Evolutionary conservation across 169 alveolate species (phyloP), one percentile per base, ranked within the genome.

Genomic region (Eimeria praecox): DNA sequence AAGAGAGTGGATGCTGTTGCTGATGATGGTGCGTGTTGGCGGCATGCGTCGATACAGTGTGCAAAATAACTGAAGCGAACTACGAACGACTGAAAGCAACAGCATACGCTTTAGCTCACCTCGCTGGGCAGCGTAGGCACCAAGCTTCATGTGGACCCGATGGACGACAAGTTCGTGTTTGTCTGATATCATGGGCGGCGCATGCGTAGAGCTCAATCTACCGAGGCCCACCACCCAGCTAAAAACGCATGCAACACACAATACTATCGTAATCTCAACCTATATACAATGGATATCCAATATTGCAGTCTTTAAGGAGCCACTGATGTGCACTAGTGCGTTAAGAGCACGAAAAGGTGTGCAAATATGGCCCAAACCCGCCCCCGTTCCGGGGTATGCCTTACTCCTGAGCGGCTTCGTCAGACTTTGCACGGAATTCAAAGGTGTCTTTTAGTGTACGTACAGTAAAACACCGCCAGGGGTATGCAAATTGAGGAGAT

Each of bases 181-280:
- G 75, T 66, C 59, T 22, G n/a, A 24, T 46, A 93, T 83, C 64
- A 62, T 93, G 62, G 96, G 96, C 35, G 96, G 92, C 30, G 35
- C 73, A 33, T 75, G 78, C 56, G 71, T 38, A n/a, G 89, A 49
- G 59, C 73, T 88, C 44, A 93, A 73, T 46, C 93, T 66, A 16
- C 96, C 96, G 8, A 93, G 93, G n/a, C 96, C 92, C 30, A 93
- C 88, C 24, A 93, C 96, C 96, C 96, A 93, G 62, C 96, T 93
- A 56, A 62, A 30, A 12, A 22, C 56, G 49, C 85, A 90, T 35
- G 46, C 44, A 56, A 20, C 27, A 40, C 85, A 59, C 38, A 62
- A 24, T 27, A 56, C 66, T 18, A 16, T 56, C 27, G 4, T 27
- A 16, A 27, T 56, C n/a, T 56, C 66, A 56, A 16, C 66, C n/a